Conservation (phyloP, 495 filamentous ascomycete genomes). For the Neurospora cerealis region DNA sequence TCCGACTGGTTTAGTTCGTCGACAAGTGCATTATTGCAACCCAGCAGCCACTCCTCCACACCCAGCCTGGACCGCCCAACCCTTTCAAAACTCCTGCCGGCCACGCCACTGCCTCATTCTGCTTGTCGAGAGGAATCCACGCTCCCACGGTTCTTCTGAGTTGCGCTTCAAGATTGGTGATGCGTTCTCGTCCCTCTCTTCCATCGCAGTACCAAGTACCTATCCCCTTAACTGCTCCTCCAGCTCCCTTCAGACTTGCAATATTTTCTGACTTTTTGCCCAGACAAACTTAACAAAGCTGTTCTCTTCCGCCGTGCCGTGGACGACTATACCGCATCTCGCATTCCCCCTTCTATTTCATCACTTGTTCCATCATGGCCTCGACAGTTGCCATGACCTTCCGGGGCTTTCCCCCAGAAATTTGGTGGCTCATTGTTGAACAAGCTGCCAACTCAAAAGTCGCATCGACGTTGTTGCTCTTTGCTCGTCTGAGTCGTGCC, state of each 20-base stretch:
- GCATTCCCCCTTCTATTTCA: background rate
- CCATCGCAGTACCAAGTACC: background rate
- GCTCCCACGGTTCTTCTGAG: background rate
- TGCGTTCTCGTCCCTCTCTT: background rate
- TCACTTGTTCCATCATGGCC: background rate
- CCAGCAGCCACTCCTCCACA: background rate
- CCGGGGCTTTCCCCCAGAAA: slow-evolving; percentile 42
- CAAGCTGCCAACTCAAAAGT: slow-evolving; percentile 42
- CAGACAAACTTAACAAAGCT: background rate
- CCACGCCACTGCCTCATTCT: background rate
- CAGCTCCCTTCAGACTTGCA: background rate
- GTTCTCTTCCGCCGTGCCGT: background rate
- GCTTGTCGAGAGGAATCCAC: background rate
- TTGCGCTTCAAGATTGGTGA: background rate
- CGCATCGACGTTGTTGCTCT: slow-evolving; percentile 48
- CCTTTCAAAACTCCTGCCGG: background rate
- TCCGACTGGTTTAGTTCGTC: background rate
- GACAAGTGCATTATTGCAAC: background rate
- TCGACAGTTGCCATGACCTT: background rate
- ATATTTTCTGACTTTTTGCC: background rate
- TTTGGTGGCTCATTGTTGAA: slow-evolving; percentile 49
- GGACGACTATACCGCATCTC: background rate
- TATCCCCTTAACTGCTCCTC: background rate
- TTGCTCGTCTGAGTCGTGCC: slow-evolving; percentile 37
- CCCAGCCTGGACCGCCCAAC: background rate